These are phyloP conservation scores for Calocybe cyanea DNA, from an alignment of 768 basidiomycete genomes.

Conservation along the genomic window DNA sequence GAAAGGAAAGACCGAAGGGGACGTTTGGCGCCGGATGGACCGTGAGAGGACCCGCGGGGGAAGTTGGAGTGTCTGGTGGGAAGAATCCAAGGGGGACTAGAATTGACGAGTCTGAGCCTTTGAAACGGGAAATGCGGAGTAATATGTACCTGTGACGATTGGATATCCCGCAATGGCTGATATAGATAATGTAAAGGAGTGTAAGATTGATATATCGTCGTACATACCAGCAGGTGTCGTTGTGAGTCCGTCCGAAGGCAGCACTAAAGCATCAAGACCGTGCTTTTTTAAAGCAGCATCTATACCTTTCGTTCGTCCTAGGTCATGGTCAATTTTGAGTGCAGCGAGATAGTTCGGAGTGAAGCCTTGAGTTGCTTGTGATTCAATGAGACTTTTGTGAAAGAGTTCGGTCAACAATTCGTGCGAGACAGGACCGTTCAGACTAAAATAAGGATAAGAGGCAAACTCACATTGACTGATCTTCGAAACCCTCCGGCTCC, in stretches of 20 bases:
- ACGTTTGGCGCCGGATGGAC: constrained; percentile 52
- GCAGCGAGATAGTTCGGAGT: constrained; percentile 41
- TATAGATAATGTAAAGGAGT: constrained; percentile 5
- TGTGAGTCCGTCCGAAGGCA: constrained; percentile 40
- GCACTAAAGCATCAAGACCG: constrained; percentile 48
- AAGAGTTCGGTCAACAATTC: background rate
- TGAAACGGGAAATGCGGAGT: background rate
- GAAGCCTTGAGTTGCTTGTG: constrained; percentile 37
- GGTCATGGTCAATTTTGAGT: constrained; percentile 38
- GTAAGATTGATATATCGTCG: background rate
- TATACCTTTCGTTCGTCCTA: constrained; percentile 51
- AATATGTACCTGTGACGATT: constrained; percentile 51
- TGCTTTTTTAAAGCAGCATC: constrained; percentile 45
- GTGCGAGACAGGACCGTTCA: no score
- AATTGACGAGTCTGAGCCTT: constrained; percentile 2
- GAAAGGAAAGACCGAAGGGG: constrained; percentile 60
- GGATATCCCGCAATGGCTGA: constrained; percentile 64
- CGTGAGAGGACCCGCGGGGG: constrained; percentile 35
- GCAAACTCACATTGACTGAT: constrained; percentile 32
- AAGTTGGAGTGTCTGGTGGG: constrained; percentile 39
- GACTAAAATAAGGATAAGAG: background rate
- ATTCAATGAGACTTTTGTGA: constrained; percentile 29
- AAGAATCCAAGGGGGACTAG: constrained; percentile 60
- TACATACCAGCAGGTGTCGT: constrained; percentile 34
- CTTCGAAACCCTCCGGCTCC: constrained; percentile 32